Base-by-base conservation (phyloP, 805 yeast genomes). In the Hanseniaspora singularis region DNA sequence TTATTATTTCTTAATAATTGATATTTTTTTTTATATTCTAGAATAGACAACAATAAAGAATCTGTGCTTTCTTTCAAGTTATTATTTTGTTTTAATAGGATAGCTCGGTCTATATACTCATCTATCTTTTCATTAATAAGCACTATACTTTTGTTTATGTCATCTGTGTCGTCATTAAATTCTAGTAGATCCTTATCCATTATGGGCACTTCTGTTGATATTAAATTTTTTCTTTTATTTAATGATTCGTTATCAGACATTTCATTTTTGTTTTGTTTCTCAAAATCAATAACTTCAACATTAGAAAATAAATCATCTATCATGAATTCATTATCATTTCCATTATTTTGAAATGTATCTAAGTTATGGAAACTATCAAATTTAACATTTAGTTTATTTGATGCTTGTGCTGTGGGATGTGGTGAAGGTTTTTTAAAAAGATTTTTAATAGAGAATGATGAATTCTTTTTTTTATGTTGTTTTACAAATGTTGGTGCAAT, bases 21-120 rank as follows among this genome's bases (percentile, higher is more conserved):
- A 16, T 10, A 34, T n/a, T 36, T 42, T 36, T 42, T 42, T 22
- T 42, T 42, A 20, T 42, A 42, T n/a, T 66, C 61, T 46, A 68
- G 67, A 4, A 88, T 81, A 1, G 84, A 81, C 26, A 71, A 66
- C 52, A 75, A 77, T 46, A 83, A 64, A 53, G 78, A 83, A 54
- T 77, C 75, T 1, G 87, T 71, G 3, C 86, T 79, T 54, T 79
- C 89, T 38, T 77, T 69, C 31, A 75, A 71, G 44, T 78, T 73
- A 1, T 84, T 85, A 27, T 70, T 61, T 33, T 70, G 70, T 46
- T 82, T 67, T 40, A 76, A 62, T 15, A 69, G 68, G 8, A 68
- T 61, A 0, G 81, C 81, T 20, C 40, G 26, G 20, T 50, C 48
- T 12, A 50, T 27, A 22, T 42, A 43, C 16, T 34, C 39, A 15